These are phyloP conservation scores for Tulasnella sp. DNA, from an alignment of 768 basidiomycete genomes.

Conservation along the genomic window DNA sequence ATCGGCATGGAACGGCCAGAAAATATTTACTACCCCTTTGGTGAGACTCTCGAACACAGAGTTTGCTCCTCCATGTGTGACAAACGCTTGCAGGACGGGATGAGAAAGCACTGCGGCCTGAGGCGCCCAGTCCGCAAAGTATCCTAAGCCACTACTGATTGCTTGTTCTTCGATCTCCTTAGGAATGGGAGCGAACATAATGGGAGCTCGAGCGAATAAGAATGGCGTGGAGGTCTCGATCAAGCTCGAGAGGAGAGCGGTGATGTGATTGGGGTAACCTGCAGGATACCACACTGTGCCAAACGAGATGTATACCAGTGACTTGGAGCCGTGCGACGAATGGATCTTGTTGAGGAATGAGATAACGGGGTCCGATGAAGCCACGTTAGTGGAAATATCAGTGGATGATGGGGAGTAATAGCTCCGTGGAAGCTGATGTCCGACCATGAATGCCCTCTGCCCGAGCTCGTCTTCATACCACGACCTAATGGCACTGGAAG, in stretches of 20 bases:
- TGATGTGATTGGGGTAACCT: neutral
- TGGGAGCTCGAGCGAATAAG: constrained; percentile 4
- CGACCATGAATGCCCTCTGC: constrained; percentile 2
- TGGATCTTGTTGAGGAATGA: constrained; percentile 1
- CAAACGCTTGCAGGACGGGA: neutral
- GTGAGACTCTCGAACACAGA: constrained; percentile 1
- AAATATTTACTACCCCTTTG: neutral
- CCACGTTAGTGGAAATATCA: neutral
- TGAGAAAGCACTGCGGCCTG: constrained; percentile 2
- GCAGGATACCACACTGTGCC: constrained; percentile 3
- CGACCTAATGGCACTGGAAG: neutral
- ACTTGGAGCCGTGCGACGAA: neutral
- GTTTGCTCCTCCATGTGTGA: constrained; percentile 1
- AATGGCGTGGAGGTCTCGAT: constrained; percentile 4
- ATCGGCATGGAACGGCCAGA: constrained; percentile 8
- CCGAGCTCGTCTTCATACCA: neutral
- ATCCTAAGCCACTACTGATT: neutral
- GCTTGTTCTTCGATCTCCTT: neutral
- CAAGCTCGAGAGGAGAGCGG: neutral
- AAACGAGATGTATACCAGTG: constrained; percentile 1
- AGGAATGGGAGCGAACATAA: neutral
- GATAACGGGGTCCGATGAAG: neutral
- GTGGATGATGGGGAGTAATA: neutral
- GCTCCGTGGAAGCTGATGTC: too few relatives aligned
- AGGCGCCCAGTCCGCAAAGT: constrained; percentile 3